A percentile compares a stretch with the other conserved stretches of the same genome.
Evolutionary conservation across 1,284 basidiomycete genomes (phyloP).

Genomic region (Sporisorium reilianum): DNA sequence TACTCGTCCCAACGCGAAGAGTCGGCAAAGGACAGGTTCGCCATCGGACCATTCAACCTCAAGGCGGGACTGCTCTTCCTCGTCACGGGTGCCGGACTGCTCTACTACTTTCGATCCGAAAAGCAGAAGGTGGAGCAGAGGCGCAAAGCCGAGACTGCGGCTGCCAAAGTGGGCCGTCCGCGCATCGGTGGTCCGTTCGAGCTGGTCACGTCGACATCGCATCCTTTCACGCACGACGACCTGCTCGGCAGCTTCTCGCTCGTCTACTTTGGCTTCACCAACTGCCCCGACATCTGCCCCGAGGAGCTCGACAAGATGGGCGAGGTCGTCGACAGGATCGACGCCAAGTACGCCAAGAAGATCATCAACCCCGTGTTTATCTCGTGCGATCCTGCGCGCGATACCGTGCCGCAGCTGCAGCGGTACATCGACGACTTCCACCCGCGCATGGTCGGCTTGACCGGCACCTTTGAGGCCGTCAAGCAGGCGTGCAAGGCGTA

Average conservation of each 20-base stretch:
- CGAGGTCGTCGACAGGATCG: slow-evolving; percentile 80
- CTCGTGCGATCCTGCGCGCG: slow-evolving; percentile 94
- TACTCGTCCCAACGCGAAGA: slow-evolving; percentile 41
- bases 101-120: slow-evolving; percentile 88
- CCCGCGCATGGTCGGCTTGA: slow-evolving; percentile 86
- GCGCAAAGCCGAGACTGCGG: slow-evolving; percentile 48
- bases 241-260: slow-evolving; percentile 82
- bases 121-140: slow-evolving; percentile 73
- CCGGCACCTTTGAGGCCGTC: slow-evolving; percentile 85
- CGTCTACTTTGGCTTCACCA: slow-evolving; percentile 81
- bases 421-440: slow-evolving; percentile 79
- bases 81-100: slow-evolving; percentile 82
- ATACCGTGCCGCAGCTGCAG: slow-evolving; percentile 76
- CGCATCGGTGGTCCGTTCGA: slow-evolving; percentile 90
- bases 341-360: slow-evolving; percentile 72
- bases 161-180: slow-evolving; percentile 74
- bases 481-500: slow-evolving; percentile 93
- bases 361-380: slow-evolving; percentile 82
- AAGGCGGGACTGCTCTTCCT: slow-evolving; percentile 85
- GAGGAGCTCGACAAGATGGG: slow-evolving; percentile 98
- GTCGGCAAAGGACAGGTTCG: slow-evolving; percentile 45
- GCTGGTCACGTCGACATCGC: slow-evolving; percentile 58
- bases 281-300: slow-evolving; percentile 94
- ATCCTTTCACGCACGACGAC: slow-evolving; percentile 82
- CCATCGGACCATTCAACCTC: slow-evolving; percentile 80